Conservation (phyloP, 495 filamentous ascomycete species). For the Penicillium soppii region DNA sequence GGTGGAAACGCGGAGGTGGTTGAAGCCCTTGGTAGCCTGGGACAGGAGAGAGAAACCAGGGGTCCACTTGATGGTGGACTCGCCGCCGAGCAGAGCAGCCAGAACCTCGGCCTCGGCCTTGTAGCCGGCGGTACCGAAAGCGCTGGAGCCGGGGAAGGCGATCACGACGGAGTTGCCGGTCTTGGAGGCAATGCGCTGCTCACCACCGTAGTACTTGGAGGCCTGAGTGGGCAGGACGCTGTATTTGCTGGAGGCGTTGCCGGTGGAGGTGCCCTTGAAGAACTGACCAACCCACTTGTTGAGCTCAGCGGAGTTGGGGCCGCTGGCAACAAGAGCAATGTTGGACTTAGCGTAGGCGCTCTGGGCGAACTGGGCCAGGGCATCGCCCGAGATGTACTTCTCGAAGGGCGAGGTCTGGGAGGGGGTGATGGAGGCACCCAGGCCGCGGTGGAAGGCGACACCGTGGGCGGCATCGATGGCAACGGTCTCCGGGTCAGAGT, state of each 20-base stretch:
- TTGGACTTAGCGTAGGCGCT: conserved; percentile 83
- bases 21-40: conserved; percentile 66
- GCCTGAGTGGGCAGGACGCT: conserved; percentile 43
- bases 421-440: conserved; percentile 74
- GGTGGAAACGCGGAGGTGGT: conserved; percentile 65
- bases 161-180: conserved; percentile 77
- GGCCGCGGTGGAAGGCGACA: conserved; percentile 90
- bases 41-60: conserved; percentile 86
- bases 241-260: conserved; percentile 34
- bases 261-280: conserved; percentile 58
- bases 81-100: conserved; percentile 83
- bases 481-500: conserved; percentile 63
- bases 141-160: conserved; percentile 86
- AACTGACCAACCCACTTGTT: conserved; percentile 92
- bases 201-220: conserved; percentile 89
- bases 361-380: conserved; percentile 68
- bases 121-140: conserved; percentile 65
- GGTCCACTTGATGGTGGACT: conserved; percentile 92
- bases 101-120: conserved; percentile 91
- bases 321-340: conserved; percentile 87
- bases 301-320: conserved; percentile 71
- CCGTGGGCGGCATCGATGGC: conserved; percentile 84
- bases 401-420: conserved; percentile 64
- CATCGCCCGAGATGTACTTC: conserved; percentile 73
- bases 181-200: conserved; percentile 81